Conservation (phyloP, 768 basidiomycete species). For the Lanmaoa pseudosensibilis region DNA sequence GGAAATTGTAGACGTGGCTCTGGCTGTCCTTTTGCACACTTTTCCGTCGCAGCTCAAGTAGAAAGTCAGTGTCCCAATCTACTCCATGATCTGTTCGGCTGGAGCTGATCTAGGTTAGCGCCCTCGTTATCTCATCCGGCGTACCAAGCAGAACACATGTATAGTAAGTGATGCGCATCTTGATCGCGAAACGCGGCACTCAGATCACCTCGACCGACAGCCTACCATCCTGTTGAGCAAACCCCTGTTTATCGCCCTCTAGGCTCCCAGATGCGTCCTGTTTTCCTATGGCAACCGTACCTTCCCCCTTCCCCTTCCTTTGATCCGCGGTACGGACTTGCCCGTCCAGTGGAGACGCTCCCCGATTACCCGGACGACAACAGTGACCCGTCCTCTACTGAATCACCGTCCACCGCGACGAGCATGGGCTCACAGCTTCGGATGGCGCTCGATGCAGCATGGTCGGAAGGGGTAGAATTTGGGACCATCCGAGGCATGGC, state of each 20-base stretch:
- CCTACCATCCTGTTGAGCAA: constrained; percentile 18
- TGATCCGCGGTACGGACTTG: constrained; percentile 16
- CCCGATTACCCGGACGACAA: constrained; percentile 26
- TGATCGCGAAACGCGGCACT: neutral
- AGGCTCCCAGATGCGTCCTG: constrained; percentile 15
- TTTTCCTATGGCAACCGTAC: constrained; percentile 35
- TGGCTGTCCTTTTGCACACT: constrained; percentile 28
- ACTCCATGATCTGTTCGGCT: neutral
- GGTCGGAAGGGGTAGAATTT: constrained; percentile 1
- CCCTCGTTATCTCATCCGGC: constrained; percentile 8
- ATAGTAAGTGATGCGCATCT: constrained; percentile 14
- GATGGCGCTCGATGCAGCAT: constrained; percentile 2
- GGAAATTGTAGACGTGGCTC: constrained; percentile 30
- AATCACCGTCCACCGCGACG: constrained; percentile 15
- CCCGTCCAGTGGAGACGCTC: constrained; percentile 4
- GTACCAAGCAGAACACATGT: constrained; percentile 17
- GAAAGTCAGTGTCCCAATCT: constrained; percentile 18
- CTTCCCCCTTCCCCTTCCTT: constrained; percentile 18
- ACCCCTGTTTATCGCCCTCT: constrained; percentile 20
- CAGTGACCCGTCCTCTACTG: constrained; percentile 29
- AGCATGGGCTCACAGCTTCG: constrained; percentile 13
- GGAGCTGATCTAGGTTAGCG: constrained; percentile 15
- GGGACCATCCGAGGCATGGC: constrained; percentile 1
- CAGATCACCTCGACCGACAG: constrained; percentile 15
- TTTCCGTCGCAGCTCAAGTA: constrained; percentile 2